Evolutionary conservation across 805 yeast genomes (phyloP), one percentile per base, ranked within the genome.

Genomic region (Suhomyces kilbournensis): DNA sequence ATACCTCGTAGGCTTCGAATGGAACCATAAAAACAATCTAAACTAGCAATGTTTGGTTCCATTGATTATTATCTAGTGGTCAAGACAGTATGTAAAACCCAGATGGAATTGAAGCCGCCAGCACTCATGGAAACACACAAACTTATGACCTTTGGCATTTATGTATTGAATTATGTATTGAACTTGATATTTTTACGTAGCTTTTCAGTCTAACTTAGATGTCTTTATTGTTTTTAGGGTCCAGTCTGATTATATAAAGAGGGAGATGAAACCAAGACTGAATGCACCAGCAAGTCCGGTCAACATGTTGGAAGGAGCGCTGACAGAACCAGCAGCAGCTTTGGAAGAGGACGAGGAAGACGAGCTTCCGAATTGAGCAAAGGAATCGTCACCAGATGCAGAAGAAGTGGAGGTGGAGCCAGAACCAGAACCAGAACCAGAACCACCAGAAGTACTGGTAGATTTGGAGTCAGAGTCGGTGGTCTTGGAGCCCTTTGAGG

Each of bases 241-340:
- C 35, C 17, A 28, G 19, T 28, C 30, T 28, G 32, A 10, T 28
- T 51, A 55, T 15, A 50, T n/a, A 19, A 59, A 48, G 50, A 54
- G 55, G 17, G 64, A 60, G 44, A 60, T 42, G 25, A 56, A 47
- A n/a, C 69, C 70, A 17, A 62, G 54, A 28, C 51, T 54, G 42
- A 63, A 34, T 20, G 66, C 61, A 26, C 56, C 57, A 7, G 57
- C 38, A 2, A 64, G 8, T 14, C 30, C 48, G 17, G 25, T 38
- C 22, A 46, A 23, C 17, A 14, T 23, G 15, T 46, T 15, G 32
- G 42, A 34, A 7, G 43, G 5, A 10, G 22, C 14, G 42, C 15
- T 20, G 17, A 38, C 42, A 19, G 23, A 17, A 2, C 42, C 42
- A 38, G 42, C 42, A 38, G 20, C 42, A 38, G 42, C 42, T 19